These are phyloP conservation scores for Yamadazyma tumulicola DNA, from an alignment of 805 yeast species.

Conservation along the genomic window DNA sequence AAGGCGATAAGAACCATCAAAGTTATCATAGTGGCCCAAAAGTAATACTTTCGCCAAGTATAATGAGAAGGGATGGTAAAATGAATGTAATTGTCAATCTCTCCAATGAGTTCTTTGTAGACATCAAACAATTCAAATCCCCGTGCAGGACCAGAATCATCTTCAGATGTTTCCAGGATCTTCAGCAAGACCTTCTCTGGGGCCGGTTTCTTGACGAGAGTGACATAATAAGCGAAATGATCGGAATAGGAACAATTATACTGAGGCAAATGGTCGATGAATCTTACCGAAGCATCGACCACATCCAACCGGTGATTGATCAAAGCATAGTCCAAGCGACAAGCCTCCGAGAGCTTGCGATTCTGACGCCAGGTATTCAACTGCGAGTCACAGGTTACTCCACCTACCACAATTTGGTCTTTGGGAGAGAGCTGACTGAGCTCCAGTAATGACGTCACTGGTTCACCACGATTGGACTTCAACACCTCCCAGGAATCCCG, in stretches of 20 bases:
- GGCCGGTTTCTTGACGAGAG: too few relatives aligned
- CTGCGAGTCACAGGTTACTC: conserved; percentile 85
- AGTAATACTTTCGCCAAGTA: conserved; percentile 63
- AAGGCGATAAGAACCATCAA: conserved; percentile 15
- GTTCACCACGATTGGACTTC: conserved; percentile 22
- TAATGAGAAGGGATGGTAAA: conserved; percentile 56
- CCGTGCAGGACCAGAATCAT: background rate
- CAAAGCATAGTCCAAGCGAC: conserved; percentile 86
- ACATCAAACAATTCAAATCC: too few relatives aligned
- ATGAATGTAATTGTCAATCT: conserved; percentile 41
- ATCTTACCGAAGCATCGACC: conserved; percentile 62
- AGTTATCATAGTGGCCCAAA: conserved; percentile 46
- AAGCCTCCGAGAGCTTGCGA: conserved; percentile 62
- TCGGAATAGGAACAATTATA: conserved; percentile 70
- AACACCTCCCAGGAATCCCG: conserved; percentile 79
- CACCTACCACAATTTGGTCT: conserved; percentile 67
- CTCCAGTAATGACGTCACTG: conserved; percentile 9
- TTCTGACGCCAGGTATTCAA: conserved; percentile 81
- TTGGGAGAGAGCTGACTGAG: conserved; percentile 27
- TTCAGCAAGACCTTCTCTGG: background rate
- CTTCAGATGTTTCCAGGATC: conserved; percentile 3
- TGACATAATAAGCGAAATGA: conserved; percentile 80
- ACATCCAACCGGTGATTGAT: conserved; percentile 59
- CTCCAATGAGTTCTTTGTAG: conserved; percentile 7
- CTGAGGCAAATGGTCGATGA: conserved; percentile 66